A percentile compares a stretch with the other conserved stretches of the same genome.
These are phyloP conservation scores for Magnolia kwangsiensis DNA, from an alignment of 164 flowering plant species.

Conservation along the genomic window DNA sequence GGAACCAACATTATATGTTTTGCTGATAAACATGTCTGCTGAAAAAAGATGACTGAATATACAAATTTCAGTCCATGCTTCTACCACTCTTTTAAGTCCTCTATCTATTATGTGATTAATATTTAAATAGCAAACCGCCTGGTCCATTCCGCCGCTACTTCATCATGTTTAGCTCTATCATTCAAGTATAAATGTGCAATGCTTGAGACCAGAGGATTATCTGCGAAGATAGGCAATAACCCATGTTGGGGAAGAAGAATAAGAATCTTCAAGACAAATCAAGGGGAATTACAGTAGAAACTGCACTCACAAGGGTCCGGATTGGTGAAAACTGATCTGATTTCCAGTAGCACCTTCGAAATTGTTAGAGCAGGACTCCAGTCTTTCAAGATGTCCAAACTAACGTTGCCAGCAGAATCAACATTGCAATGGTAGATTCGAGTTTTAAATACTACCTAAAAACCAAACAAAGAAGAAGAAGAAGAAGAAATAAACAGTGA, in stretches of 20 bases:
- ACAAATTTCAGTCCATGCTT: too few relatives aligned
- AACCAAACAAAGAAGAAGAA: slow-evolving; percentile 4
- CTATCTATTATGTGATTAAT: too few relatives aligned
- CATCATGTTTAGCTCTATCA: slow-evolving; percentile 73
- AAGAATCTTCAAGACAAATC: background rate
- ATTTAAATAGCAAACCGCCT: slow-evolving; percentile 67
- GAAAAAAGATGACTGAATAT: too few relatives aligned
- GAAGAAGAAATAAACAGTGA: background rate
- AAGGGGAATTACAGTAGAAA: background rate
- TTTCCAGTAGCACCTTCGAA: slow-evolving; percentile 72
- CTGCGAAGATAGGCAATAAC: slow-evolving; percentile 34
- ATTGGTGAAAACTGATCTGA: slow-evolving; percentile 67
- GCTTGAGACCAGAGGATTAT: slow-evolving; percentile 65
- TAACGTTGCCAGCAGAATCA: slow-evolving; percentile 64
- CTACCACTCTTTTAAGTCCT: too few relatives aligned
- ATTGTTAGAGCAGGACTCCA: slow-evolving; percentile 99
- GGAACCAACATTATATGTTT: too few relatives aligned
- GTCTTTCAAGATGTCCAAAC: slow-evolving; percentile 76
- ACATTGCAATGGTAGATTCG: slow-evolving; percentile 95
- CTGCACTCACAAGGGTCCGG: slow-evolving; percentile 73
- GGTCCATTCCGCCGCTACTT: slow-evolving; percentile 91
- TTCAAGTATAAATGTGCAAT: slow-evolving; percentile 64
- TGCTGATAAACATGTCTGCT: too few relatives aligned
- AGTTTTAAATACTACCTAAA: slow-evolving; percentile 82
- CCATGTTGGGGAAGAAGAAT: background rate